These are phyloP conservation scores for Ascoidea rubescens DNA, from an alignment of 805 yeast species.

Conservation along the genomic window DNA sequence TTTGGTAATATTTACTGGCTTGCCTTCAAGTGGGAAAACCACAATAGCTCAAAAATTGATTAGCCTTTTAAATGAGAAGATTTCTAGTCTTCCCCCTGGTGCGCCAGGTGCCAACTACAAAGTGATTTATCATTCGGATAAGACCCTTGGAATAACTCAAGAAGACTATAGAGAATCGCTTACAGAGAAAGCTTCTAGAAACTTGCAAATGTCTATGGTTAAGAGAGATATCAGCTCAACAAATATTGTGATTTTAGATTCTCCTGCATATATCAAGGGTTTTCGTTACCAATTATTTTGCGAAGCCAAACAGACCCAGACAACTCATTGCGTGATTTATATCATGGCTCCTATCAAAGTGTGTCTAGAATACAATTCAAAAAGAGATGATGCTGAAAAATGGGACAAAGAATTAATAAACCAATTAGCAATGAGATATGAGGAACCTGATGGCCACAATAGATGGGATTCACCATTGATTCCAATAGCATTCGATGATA, in stretches of 20 bases:
- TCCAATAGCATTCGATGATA: conserved; percentile 43
- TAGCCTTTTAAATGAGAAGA: conserved; percentile 29
- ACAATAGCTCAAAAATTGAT: conserved; percentile 50
- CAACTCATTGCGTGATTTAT: conserved; percentile 75
- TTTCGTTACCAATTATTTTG: conserved; percentile 88
- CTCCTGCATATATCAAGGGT: conserved; percentile 85
- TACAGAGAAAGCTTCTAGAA: conserved; percentile 71
- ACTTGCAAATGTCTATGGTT: conserved; percentile 78
- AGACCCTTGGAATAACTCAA: conserved; percentile 57
- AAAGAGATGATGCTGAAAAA: conserved; percentile 18
- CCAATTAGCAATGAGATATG: conserved; percentile 72
- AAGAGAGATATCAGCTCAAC: conserved; percentile 60
- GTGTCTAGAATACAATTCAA: conserved; percentile 27
- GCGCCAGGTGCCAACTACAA: conserved; percentile 41
- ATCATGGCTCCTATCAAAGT: conserved; percentile 53
- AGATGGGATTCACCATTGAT: conserved; percentile 94
- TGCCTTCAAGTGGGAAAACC: conserved; percentile 77
- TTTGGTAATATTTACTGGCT: conserved; percentile 67
- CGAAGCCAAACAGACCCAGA: conserved; percentile 75
- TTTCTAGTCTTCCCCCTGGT: conserved; percentile 23
- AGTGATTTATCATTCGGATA: conserved; percentile 66
- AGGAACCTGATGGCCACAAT: conserved; percentile 77
- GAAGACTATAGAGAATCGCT: conserved; percentile 55
- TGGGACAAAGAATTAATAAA: conserved; percentile 59
- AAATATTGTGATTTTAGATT: conserved; percentile 72